These are phyloP conservation scores for Salix suchowensis DNA, from an alignment of 345 rosid species.

Conservation along the genomic window DNA sequence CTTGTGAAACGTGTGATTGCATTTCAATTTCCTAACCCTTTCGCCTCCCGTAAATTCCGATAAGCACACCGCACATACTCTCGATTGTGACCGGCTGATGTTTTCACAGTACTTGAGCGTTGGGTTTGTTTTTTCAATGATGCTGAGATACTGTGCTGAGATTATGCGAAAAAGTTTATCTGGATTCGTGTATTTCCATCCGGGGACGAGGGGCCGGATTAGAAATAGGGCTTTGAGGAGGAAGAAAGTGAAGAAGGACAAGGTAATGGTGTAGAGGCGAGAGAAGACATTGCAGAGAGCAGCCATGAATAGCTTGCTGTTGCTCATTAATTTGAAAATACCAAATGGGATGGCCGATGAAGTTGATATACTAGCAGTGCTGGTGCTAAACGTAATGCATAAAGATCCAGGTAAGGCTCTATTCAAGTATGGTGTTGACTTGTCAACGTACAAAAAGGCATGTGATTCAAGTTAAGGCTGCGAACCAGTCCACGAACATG, in stretches of 20 bases:
- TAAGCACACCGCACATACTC: slow-evolving; percentile 42
- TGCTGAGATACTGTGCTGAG: slow-evolving; percentile 28
- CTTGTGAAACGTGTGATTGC: slow-evolving; percentile 47
- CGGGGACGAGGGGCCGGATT: slow-evolving; percentile 23
- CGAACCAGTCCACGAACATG: not conserved
- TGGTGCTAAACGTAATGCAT: not conserved
- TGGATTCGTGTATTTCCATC: not conserved
- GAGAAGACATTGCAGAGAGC: slow-evolving; percentile 28
- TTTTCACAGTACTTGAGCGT: slow-evolving; percentile 17
- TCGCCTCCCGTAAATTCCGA: slow-evolving; percentile 41
- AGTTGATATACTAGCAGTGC: not conserved
- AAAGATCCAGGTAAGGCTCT: not conserved
- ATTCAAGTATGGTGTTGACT: not conserved
- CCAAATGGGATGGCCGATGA: not conserved
- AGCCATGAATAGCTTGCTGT: slow-evolving; percentile 23
- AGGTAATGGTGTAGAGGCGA: slow-evolving; percentile 20
- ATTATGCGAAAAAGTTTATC: not conserved
- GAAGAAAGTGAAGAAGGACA: slow-evolving; percentile 32
- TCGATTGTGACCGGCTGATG: not conserved
- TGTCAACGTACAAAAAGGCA: not conserved
- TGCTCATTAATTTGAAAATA: not conserved
- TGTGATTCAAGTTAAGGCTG: not conserved
- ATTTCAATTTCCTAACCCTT: slow-evolving; percentile 32
- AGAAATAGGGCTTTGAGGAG: slow-evolving; percentile 19
- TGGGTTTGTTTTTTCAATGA: slow-evolving; percentile 38